Conservation (phyloP, 345 rosid genomes). For the Eucalyptus coolabah region DNA sequence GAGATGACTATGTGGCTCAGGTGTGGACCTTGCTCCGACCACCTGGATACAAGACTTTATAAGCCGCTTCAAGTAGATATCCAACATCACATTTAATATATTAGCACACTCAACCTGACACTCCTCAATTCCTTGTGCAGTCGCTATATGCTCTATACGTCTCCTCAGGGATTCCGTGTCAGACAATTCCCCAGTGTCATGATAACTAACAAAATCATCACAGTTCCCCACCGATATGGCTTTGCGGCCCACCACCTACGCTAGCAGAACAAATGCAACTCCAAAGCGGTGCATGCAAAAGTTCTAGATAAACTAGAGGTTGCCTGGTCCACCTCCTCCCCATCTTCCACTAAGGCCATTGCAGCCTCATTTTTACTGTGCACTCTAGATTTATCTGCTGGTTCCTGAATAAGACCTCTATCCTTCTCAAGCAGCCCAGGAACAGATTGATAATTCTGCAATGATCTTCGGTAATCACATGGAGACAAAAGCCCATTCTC, state of each 20-base stretch:
- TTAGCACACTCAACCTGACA: conserved; percentile 76
- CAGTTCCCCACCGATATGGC: conserved; percentile 20
- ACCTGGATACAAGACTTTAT: conserved; percentile 58
- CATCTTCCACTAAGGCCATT: conserved; percentile 27
- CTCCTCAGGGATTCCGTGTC: conserved; percentile 55
- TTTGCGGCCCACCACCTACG: conserved; percentile 49
- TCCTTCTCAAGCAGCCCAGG: conserved; percentile 47
- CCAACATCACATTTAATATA: conserved; percentile 54
- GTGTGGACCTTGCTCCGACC: conserved; percentile 44
- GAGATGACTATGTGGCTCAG: conserved; percentile 20
- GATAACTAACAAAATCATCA: conserved; percentile 32
- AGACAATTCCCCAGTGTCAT: conserved; percentile 57
- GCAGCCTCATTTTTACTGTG: conserved; percentile 26
- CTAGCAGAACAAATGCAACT: conserved; percentile 64
- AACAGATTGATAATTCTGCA: conserved; percentile 28
- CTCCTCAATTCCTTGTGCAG: conserved; percentile 72
- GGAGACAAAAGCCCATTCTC: conserved; percentile 63
- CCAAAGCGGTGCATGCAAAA: conserved; percentile 74
- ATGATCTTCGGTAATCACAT: conserved; percentile 53
- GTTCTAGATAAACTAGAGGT: conserved; percentile 24
- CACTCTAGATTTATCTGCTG: conserved; percentile 14
- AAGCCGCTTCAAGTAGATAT: conserved; percentile 72
- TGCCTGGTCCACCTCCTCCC: conserved; percentile 39
- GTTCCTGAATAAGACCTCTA: conserved; percentile 21
- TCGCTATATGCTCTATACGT: conserved; percentile 75